Evolutionary conservation across 73 alveolate genomes (phyloP).

Genomic region (Uronychia binucleata): DNA sequence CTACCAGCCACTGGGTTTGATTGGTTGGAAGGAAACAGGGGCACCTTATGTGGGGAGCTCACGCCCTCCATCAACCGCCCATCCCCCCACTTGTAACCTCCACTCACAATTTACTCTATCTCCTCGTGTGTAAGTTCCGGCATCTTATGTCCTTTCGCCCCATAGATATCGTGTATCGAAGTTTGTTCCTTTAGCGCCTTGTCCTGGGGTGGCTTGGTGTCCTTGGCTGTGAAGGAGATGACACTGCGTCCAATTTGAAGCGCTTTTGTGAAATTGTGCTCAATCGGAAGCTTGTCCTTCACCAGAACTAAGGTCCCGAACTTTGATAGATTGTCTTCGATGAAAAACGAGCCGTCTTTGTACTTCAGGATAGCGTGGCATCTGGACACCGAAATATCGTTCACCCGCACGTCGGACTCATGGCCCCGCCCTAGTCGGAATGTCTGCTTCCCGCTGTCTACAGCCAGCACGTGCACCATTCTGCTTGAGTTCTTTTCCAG

Average conservation of each 20-base stretch:
- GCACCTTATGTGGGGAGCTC: background rate
- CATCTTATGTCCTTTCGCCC: background rate
- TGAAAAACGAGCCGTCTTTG: conserved; percentile 27
- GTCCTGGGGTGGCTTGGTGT: background rate
- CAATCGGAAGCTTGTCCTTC: conserved; percentile 12
- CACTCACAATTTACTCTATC: background rate
- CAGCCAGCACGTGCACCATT: conserved; percentile 56
- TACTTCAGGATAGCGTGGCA: conserved; percentile 73
- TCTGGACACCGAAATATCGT: conserved; percentile 87
- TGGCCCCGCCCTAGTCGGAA: conserved; percentile 82
- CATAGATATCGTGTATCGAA: background rate
- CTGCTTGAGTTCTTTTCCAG: conserved; percentile 61
- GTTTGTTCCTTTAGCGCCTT: background rate
- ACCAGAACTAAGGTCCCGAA: conserved; percentile 85
- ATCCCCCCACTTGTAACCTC: background rate
- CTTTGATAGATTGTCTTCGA: conserved; percentile 77
- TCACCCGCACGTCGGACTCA: conserved; percentile 79
- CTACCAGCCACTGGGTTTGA: background rate
- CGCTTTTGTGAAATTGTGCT: conserved; percentile 36
- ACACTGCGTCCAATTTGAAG: conserved; percentile 73
- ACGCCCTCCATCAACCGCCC: background rate
- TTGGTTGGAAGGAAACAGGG: background rate
- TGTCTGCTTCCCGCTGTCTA: conserved; percentile 3
- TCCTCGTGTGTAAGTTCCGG: background rate
- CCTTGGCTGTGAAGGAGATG: conserved; percentile 35